Evolutionary conservation across 1,139 yeast species (phyloP).

Genomic region (Geotrichum phurueaensis): DNA sequence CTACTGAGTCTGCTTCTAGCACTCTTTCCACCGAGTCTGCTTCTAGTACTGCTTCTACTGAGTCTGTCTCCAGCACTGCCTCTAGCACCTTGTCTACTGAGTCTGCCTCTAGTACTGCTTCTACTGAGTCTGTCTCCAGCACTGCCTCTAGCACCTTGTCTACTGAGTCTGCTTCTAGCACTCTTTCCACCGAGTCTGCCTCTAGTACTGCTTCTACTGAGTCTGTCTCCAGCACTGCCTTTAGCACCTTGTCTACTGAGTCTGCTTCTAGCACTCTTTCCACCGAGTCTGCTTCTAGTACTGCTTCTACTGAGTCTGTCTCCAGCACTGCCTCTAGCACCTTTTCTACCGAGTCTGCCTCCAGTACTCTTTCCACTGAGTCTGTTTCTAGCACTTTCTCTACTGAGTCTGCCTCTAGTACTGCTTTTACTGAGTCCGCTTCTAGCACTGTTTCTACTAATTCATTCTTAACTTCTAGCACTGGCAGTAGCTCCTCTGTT

Average conservation of each 20-base stretch:
- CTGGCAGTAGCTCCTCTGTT: neutral
- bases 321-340: neutral
- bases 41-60: neutral
- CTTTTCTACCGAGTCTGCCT: neutral
- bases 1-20: slow-evolving; percentile 4
- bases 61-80: neutral
- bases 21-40: neutral
- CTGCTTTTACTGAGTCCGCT: neutral
- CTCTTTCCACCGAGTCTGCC: neutral
- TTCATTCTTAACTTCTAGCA: no score
- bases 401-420: no score
- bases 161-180: neutral
- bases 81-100: neutral
- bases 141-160: neutral
- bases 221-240: slow-evolving; percentile 1
- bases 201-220: slow-evolving; percentile 1
- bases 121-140: slow-evolving; percentile 4
- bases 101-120: neutral
- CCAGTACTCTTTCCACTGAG: neutral
- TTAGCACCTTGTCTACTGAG: neutral
- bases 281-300: neutral
- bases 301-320: neutral
- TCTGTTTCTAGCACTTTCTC: neutral
- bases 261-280: neutral
- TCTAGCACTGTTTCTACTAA: neutral